phyloP scores from a whole-genome alignment of 1,284 basidiomycete genomes.

The Boletus holoroseus region DNA sequence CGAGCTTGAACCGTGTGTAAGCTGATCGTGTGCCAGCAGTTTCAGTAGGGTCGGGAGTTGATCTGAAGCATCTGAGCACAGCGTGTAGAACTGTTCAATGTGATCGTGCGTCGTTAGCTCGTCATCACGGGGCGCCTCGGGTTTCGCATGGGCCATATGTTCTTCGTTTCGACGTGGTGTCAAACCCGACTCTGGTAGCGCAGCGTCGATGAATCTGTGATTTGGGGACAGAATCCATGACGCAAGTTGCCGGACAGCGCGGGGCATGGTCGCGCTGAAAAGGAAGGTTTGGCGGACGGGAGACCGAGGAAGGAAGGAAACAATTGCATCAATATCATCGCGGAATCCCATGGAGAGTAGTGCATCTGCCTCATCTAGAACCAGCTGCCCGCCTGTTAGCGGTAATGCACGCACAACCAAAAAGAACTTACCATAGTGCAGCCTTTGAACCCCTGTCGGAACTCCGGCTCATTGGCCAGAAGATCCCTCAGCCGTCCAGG shows the following conservation, averaged over 20 bases:
- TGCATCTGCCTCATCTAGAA: conserved; percentile 95
- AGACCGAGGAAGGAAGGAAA: conserved; percentile 58
- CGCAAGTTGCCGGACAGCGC: conserved; percentile 59
- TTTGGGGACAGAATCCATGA: conserved; percentile 46
- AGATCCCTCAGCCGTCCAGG: conserved; percentile 87
- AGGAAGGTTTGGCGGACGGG: conserved; percentile 85
- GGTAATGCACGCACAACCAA: background rate
- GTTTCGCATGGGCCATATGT: background rate
- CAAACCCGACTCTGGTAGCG: conserved; percentile 32
- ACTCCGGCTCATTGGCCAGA: conserved; percentile 55
- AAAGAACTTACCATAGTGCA: conserved; percentile 52
- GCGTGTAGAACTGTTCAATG: conserved; percentile 81
- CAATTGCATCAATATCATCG: conserved; percentile 79
- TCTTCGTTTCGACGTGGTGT: conserved; percentile 17
- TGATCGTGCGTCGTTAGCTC: conserved; percentile 57
- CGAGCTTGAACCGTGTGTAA: conserved; percentile 62
- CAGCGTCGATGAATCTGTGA: conserved; percentile 63
- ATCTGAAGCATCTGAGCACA: conserved; percentile 60
- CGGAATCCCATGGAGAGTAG: conserved; percentile 96
- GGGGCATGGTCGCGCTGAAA: conserved; percentile 86
- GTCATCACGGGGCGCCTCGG: background rate
- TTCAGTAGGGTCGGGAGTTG: conserved; percentile 79
- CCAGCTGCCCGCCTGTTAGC: conserved; percentile 47
- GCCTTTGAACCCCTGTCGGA: conserved; percentile 49
- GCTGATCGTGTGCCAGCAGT: conserved; percentile 87